A percentile compares a stretch with the other conserved stretches of the same genome.
Conservation (phyloP, 2,329 filamentous ascomycete species). For the Penicillium sp. region DNA sequence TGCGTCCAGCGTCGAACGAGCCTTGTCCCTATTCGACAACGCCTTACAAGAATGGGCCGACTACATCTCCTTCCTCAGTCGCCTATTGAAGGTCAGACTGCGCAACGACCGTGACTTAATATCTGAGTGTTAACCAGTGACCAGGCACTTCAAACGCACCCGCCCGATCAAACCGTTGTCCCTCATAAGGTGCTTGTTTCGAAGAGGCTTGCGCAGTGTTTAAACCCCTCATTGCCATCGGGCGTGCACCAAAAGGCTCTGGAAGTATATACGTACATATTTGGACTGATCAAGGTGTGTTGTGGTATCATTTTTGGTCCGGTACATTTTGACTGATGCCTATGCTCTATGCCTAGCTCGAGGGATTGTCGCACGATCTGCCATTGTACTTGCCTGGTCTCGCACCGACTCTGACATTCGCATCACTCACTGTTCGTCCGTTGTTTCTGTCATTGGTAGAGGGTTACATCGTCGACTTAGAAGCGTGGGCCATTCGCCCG, state of each 20-base stretch:
- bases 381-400: conserved; percentile 85
- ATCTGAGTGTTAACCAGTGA: not conserved
- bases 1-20: conserved; percentile 78
- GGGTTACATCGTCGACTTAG: conserved; percentile 66
- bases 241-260: conserved; percentile 96
- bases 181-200: conserved; percentile 78
- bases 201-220: conserved; percentile 87
- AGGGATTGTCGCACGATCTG: conserved; percentile 74
- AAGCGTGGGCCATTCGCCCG: conserved; percentile 67
- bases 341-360: conserved; percentile 41
- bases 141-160: conserved; percentile 81
- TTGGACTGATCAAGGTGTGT: conserved; percentile 69
- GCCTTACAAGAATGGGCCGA: conserved; percentile 97
- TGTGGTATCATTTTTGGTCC: not conserved
- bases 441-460: conserved; percentile 81
- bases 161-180: conserved; percentile 62
- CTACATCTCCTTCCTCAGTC: conserved; percentile 94
- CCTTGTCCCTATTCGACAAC: conserved; percentile 83
- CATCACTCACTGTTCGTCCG: conserved; percentile 82
- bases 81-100: conserved; percentile 69
- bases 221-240: conserved; percentile 87
- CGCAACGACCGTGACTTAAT: not conserved
- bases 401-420: conserved; percentile 84
- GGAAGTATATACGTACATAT: conserved; percentile 87
- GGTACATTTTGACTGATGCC: conserved; percentile 11